Base-by-base conservation (phyloP, 495 filamentous ascomycete species). In the Penicillium samsonianum region DNA sequence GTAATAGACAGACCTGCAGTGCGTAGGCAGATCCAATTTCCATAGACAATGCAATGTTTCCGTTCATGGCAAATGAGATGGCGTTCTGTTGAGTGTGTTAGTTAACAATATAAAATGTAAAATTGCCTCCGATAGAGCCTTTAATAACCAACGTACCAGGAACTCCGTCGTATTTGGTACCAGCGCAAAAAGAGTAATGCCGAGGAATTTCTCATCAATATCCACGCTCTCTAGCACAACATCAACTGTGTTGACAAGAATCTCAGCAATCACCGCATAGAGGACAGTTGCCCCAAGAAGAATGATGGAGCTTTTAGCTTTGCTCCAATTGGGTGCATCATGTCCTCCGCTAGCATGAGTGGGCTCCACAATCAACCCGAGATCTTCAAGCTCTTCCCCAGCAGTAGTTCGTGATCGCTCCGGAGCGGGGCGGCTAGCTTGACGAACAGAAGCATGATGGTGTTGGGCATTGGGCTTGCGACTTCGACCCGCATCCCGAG, bases 21-120 rank as follows among this genome's bases (percentile, higher is more conserved):
- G 95, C 95, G 63, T 99, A 99, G 31, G 93, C 93, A 1, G 91
- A 96, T 61, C 94, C 94, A 60, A 99, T 98, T 69, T 99, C 94
- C 95, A 99, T 98, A 41, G 91, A 96, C 25, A 99, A 80, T 0
- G 94, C 94, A 67, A 99, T 98, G 73, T 99, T 99, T n/a, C 94
- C 94, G 65, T 99, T 98, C 95, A 99, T 99, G 42, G 94, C 94
- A 71, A 99, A 99, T 3, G 92, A 96, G 55, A 99, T 98, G 67
- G 95, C 94, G 69, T 99, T 99, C 90, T 94, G 65, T 45, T 49
- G 45, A 2, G 9, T 59, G 12, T 17, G 67, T 82, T 67, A 83
- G 76, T 53, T 3, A 22, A 47, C 2, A 43, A 40, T 10, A 30
- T 4, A 30, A 28, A 23, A 38, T 38, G 7, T 6, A 38, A 38